Evolutionary conservation across 2,329 filamentous ascomycete genomes (phyloP).

Genomic region (Alternaria postmessia): DNA sequence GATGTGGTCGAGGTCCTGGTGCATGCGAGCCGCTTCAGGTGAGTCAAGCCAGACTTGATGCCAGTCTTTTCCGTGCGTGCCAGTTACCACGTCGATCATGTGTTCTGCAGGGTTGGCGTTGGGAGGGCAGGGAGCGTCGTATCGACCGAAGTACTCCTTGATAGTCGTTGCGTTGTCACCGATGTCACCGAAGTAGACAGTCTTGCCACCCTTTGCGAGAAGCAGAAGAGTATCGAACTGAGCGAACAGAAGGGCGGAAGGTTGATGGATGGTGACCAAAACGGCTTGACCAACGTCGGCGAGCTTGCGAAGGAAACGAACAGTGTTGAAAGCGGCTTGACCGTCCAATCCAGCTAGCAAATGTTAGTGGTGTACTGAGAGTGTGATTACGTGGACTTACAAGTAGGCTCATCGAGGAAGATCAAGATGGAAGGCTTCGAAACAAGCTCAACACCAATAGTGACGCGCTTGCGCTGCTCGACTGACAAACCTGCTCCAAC

Average conservation of each 20-base stretch:
- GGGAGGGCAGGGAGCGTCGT: conserved; percentile 63
- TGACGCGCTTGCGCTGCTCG: conserved; percentile 69
- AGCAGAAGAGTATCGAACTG: conserved; percentile 82
- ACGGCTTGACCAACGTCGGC: conserved; percentile 81
- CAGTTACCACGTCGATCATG: conserved; percentile 77
- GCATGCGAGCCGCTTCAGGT: conserved; percentile 43
- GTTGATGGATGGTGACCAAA: conserved; percentile 87
- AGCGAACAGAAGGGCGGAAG: conserved; percentile 80
- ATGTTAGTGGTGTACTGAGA: background rate
- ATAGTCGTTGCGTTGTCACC: conserved; percentile 73
- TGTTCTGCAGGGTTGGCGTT: conserved; percentile 69
- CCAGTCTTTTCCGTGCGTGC: conserved; percentile 52
- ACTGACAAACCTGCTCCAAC: conserved; percentile 42
- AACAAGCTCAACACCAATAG: conserved; percentile 66
- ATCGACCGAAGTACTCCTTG: conserved; percentile 59
- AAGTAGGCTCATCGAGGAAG: conserved; percentile 79
- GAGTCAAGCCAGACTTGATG: conserved; percentile 50
- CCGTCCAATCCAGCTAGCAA: conserved; percentile 66
- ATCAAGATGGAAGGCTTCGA: conserved; percentile 69
- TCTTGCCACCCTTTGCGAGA: conserved; percentile 75
- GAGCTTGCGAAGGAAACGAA: conserved; percentile 75
- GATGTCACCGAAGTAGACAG: conserved; percentile 85
- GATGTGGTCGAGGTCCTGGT: conserved; percentile 48
- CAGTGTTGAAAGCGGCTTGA: conserved; percentile 75
- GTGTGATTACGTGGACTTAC: conserved; percentile 34